phyloP scores from a whole-genome alignment of 495 filamentous ascomycete genomes.

The Hypoxylon perforatum region DNA sequence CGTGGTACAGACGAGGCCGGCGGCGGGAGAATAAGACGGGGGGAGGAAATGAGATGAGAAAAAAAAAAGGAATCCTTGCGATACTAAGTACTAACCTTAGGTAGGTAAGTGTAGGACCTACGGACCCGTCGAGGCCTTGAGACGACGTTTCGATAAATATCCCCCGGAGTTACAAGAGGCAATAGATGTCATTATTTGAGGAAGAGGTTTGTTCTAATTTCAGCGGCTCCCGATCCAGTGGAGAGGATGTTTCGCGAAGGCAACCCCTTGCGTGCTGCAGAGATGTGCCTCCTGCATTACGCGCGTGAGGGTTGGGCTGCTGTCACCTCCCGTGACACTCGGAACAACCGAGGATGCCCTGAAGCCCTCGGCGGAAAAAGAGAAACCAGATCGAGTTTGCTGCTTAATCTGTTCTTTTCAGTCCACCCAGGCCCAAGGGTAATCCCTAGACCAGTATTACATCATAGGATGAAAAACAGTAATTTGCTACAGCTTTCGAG shows the following conservation, averaged over 20 bases:
- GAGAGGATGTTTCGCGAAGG: constrained; percentile 28
- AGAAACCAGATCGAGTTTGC: constrained; percentile 18
- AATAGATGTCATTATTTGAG: background rate
- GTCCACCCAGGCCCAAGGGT: too few species aligned
- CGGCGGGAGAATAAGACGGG: too few species aligned
- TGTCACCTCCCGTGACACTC: constrained; percentile 35
- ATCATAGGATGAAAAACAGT: too few species aligned
- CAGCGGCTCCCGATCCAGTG: constrained; percentile 20
- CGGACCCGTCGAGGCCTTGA: too few species aligned
- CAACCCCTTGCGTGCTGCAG: constrained; percentile 35
- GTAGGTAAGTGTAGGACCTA: too few species aligned
- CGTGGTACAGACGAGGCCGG: constrained; percentile 10
- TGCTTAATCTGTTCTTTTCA: background rate
- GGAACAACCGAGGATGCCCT: constrained; percentile 22
- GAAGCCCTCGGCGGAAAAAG: constrained; percentile 25
- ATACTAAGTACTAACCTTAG: too few species aligned
- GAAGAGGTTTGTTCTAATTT: constrained; percentile 3
- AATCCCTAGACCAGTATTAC: too few species aligned
- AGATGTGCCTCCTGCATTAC: constrained; percentile 28
- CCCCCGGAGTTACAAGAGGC: background rate
- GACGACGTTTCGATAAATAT: background rate
- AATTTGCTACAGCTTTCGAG: too few species aligned
- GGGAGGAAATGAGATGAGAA: too few species aligned
- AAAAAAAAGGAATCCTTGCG: too few species aligned
- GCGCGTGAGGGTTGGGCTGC: constrained; percentile 8